Base-by-base conservation (phyloP, 106 monocot genomes). In the Dactylorhiza incarnata region DNA sequence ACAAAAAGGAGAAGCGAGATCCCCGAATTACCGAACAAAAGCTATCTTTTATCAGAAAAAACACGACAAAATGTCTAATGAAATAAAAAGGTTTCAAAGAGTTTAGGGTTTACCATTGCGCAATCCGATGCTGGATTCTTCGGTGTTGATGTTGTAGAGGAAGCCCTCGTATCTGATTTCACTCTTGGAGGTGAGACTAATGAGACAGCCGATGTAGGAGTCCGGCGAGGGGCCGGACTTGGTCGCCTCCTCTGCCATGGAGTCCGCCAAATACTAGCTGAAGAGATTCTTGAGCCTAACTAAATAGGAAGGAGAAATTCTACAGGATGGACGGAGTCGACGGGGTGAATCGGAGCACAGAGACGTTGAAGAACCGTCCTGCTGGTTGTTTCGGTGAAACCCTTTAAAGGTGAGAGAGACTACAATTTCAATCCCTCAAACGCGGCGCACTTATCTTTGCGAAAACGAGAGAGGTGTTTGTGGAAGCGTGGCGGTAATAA, bases 111-210 rank as follows among this genome's bases (percentile, higher is more conserved):
- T 54, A 95, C 95, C 95, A 55, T 92, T 90, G 37, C 80, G 67
- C 44, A 92, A 72, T 14, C 90, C 92, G 83, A 95, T 95, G 86
- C 86, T 92, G 82, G 92, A 95, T 68, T 95, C 95, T 19, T 88
- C 81, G 43, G 92, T 92, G 86, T 90, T 88, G 80, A 95, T 90
- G 85, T 77, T 88, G 84, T 85, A 88, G 58, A 95, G 84, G 74
- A 92, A 48, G 16, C 95, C 95, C 78, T 95, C 95, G 82, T 92
- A 95, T 25, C 95, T 82, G 84, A 95, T 95, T 79, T 95, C 95
- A 72, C 75, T 85, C 84, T 92, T 95, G 73, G 95, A 92, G 49
- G 95, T 95, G 37, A 95, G 70, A 74, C 92, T 95, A 73, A 95
- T 95, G 59, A 95, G 52, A 76, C 92, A 92, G 17, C 95, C 92